These are phyloP conservation scores for Hymenoscyphus fructigenus DNA, from an alignment of 2,329 filamentous ascomycete genomes.

Conservation along the genomic window DNA sequence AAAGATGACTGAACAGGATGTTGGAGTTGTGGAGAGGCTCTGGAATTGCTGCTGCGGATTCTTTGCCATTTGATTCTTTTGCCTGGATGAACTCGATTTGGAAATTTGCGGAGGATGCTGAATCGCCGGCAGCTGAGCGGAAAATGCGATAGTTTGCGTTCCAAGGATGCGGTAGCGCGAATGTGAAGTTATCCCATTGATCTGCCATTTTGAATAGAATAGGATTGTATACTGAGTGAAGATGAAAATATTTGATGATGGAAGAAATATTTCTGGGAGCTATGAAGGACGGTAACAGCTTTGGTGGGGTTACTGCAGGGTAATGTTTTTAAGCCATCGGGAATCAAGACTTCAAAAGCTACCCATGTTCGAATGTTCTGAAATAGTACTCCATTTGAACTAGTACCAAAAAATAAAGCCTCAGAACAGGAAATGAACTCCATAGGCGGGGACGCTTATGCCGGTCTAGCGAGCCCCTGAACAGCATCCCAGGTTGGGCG, in stretches of 20 bases:
- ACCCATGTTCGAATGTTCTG: background rate
- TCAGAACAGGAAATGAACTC: background rate
- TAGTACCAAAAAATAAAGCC: background rate
- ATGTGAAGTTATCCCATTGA: constrained; percentile 12
- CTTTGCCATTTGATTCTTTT: background rate
- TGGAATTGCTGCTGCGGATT: background rate
- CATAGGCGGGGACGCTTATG: background rate
- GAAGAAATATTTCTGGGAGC: background rate
- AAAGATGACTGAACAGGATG: constrained; percentile 19
- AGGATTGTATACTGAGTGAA: background rate
- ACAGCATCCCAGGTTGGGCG: background rate
- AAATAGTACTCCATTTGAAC: background rate
- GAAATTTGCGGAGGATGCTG: constrained; percentile 6
- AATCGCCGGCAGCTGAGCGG: constrained; percentile 3
- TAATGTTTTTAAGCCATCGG: background rate
- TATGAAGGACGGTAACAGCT: background rate
- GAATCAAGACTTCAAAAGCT: background rate
- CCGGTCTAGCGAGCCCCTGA: constrained; percentile 11
- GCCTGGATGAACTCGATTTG: constrained; percentile 7
- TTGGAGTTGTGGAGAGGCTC: background rate
- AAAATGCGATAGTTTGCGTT: constrained; percentile 8
- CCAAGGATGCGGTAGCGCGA: constrained; percentile 9
- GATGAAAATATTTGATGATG: background rate
- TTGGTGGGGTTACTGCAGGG: background rate
- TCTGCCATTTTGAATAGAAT: constrained; percentile 6